phyloP scores from a whole-genome alignment of 768 basidiomycete species.

The Mycena amicta region DNA sequence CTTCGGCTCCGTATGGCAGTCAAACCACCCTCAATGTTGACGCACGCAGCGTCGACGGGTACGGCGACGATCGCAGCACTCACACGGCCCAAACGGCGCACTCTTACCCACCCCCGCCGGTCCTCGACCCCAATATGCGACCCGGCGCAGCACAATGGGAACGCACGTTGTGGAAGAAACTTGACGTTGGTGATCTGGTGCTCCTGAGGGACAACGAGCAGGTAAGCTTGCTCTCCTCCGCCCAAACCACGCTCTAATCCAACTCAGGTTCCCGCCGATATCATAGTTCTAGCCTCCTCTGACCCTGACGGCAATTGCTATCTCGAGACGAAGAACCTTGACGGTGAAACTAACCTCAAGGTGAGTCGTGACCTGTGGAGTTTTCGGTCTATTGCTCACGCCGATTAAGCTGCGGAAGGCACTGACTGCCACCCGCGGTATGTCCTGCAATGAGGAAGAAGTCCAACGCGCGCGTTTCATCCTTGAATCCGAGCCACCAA shows the following conservation, averaged over 20 bases:
- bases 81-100: constrained; percentile 50
- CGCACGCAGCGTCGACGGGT: constrained; percentile 35
- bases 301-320: constrained; percentile 92
- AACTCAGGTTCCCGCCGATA: constrained; percentile 82
- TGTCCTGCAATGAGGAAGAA: constrained; percentile 81
- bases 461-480: constrained; percentile 84
- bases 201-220: constrained; percentile 92
- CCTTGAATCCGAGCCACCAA: constrained; percentile 91
- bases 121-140: constrained; percentile 74
- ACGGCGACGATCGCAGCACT: constrained; percentile 42
- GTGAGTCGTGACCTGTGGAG: constrained; percentile 1
- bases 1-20: constrained; percentile 57
- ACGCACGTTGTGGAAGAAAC: constrained; percentile 96
- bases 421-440: constrained; percentile 71
- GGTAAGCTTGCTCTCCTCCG: constrained; percentile 2
- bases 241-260: neutral
- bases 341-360: constrained; percentile 97
- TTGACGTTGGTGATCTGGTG: constrained; percentile 96
- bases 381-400: neutral
- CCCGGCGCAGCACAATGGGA: constrained; percentile 81
- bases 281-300: constrained; percentile 89
- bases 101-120: constrained; percentile 68
- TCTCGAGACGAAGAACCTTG: constrained; percentile 96
- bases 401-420: constrained; percentile 58
- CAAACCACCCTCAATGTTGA: constrained; percentile 56